Conservation (phyloP, 495 filamentous ascomycete species). For the Aspergillus funiculosus region DNA sequence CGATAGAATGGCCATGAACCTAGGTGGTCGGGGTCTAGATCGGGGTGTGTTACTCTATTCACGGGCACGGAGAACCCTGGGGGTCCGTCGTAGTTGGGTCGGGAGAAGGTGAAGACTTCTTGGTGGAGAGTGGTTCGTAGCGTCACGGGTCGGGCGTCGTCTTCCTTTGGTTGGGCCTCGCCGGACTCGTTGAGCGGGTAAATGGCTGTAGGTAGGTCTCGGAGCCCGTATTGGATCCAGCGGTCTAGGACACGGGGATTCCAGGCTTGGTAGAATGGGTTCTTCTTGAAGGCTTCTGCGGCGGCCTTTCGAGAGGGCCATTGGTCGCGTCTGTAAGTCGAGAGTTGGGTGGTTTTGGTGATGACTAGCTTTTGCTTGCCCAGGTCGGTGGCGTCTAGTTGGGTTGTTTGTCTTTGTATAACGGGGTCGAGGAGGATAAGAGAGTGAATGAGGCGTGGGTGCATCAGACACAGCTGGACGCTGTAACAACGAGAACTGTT, state of each 20-base stretch:
- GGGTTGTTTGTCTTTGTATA: constrained; percentile 51
- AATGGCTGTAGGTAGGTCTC: constrained; percentile 54
- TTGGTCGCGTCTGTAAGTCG: constrained; percentile 59
- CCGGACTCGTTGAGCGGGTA: constrained; percentile 39
- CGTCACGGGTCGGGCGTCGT: constrained; percentile 44
- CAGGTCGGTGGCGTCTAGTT: constrained; percentile 27
- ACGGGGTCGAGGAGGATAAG: constrained; percentile 79
- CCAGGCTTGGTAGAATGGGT: constrained; percentile 68
- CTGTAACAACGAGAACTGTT: constrained; percentile 25
- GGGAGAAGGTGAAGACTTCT: constrained; percentile 56
- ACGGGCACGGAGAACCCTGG: constrained; percentile 31
- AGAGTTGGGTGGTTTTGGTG: constrained; percentile 45
- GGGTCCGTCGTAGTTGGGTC: constrained; percentile 46
- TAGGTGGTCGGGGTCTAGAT: constrained; percentile 35
- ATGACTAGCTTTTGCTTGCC: constrained; percentile 24
- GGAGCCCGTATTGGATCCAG: constrained; percentile 61
- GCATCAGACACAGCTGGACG: constrained; percentile 58
- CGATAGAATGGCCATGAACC: constrained; percentile 63
- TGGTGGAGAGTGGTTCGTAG: constrained; percentile 56
- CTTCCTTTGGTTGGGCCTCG: constrained; percentile 24
- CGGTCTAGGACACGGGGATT: constrained; percentile 63
- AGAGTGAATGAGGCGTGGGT: constrained; percentile 74
- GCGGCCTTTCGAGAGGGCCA: constrained; percentile 65
- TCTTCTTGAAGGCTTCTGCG: constrained; percentile 50
- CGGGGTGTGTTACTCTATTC: constrained; percentile 44